A percentile compares a stretch with the other conserved stretches of the same genome.
Conservation (phyloP, 2,329 filamentous ascomycete genomes). For the Aspergillus latus region DNA sequence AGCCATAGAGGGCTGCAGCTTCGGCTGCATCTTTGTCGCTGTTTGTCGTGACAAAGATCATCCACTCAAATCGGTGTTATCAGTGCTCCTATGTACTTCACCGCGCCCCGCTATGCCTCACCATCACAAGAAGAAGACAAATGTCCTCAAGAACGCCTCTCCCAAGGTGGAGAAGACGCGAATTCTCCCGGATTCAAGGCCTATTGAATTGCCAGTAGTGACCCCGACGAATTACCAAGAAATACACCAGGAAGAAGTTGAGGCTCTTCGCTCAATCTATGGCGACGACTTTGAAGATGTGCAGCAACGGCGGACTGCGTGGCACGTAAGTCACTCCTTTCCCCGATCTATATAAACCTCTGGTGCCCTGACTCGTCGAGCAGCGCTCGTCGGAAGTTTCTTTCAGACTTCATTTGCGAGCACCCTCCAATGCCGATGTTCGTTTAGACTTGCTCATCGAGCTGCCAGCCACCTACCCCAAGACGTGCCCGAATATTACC, state of each 20-base stretch:
- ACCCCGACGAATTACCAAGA: slow-evolving; percentile 69
- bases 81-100: slow-evolving; percentile 26
- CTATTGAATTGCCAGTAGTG: slow-evolving; percentile 34
- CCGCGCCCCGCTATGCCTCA: slow-evolving; percentile 46
- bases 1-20: slow-evolving; percentile 45
- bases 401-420: slow-evolving; percentile 77
- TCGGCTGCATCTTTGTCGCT: slow-evolving; percentile 44
- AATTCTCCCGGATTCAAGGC: slow-evolving; percentile 28
- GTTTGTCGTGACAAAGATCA: slow-evolving; percentile 28
- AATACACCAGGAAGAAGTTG: slow-evolving; percentile 82
- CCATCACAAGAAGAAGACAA: slow-evolving; percentile 45
- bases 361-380: slow-evolving; percentile 2
- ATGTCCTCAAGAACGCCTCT: slow-evolving; percentile 34
- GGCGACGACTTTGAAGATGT: slow-evolving; percentile 81
- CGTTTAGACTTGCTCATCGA: slow-evolving; percentile 72
- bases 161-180: slow-evolving; percentile 36
- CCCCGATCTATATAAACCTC: neutral
- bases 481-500: slow-evolving; percentile 70
- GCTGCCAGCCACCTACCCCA: slow-evolving; percentile 88
- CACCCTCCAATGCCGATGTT: slow-evolving; percentile 70
- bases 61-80: slow-evolving; percentile 26
- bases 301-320: slow-evolving; percentile 68
- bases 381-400: slow-evolving; percentile 75
- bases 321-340: slow-evolving; percentile 65
- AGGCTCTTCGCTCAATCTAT: slow-evolving; percentile 84